Conservation (phyloP, 176 grass and related monocot genomes). For the Raddia distichophylla region DNA sequence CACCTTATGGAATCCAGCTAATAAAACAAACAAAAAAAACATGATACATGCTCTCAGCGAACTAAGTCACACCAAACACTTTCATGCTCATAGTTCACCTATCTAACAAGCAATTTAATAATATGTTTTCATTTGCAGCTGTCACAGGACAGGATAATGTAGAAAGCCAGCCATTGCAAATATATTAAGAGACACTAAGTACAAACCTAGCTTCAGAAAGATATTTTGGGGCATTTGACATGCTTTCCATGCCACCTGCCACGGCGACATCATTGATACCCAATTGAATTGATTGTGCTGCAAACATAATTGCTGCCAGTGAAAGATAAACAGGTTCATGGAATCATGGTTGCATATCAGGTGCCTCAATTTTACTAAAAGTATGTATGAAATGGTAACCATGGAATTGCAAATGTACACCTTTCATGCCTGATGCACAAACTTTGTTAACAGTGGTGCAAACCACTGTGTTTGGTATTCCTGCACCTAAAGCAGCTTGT, state of each 20-base stretch:
- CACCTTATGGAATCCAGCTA: too few relatives aligned
- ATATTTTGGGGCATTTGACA: conserved; percentile 96
- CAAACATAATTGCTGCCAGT: conserved; percentile 71
- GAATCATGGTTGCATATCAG: neutral
- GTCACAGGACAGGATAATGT: too few relatives aligned
- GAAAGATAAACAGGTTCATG: neutral
- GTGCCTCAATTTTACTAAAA: too few relatives aligned
- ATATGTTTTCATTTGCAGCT: too few relatives aligned
- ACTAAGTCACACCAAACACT: too few relatives aligned
- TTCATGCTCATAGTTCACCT: too few relatives aligned
- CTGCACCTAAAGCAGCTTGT: conserved; percentile 84
- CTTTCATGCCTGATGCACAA: conserved; percentile 90
- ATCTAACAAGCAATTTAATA: too few relatives aligned
- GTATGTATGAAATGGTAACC: too few relatives aligned
- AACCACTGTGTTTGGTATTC: conserved; percentile 85
- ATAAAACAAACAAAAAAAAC: too few relatives aligned
- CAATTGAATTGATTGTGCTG: conserved; percentile 80
- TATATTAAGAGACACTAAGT: too few relatives aligned
- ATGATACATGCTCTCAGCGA: too few relatives aligned
- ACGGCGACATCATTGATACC: conserved; percentile 89
- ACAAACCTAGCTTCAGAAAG: conserved; percentile 79
- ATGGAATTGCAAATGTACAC: conserved; percentile 33
- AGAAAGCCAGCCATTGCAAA: too few relatives aligned
- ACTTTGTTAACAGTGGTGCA: conserved; percentile 93
- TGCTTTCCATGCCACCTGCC: conserved; percentile 94